Base-by-base conservation (phyloP, 2,329 filamentous ascomycete genomes). In the Claviceps sp. region DNA sequence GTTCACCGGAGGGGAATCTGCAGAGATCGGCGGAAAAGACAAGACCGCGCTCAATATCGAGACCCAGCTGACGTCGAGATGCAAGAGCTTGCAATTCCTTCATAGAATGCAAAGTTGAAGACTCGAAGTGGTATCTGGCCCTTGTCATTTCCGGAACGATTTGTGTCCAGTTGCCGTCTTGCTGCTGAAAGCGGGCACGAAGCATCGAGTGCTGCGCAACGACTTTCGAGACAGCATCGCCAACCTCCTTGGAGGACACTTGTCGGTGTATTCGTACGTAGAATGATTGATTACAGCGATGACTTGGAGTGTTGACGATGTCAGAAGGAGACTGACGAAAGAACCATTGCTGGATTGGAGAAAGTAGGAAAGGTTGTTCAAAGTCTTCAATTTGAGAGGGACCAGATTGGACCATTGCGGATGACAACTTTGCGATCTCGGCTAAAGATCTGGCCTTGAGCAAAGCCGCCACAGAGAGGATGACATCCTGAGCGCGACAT, bases 401-500 rank as follows among this genome's bases (percentile, higher is more conserved):
- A 7, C 16, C 36, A n/a, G 14, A 16, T 22, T 11, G 2, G 5
- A 18, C 14, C 24, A 8, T 30, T 11, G 16, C n/a, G 5, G 50
- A 47, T 14, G 44, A 43, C 22, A 47, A 24, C 8, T 24, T 42
- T 8, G 50, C 50, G 5, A 51, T 24, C 7, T 51, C 50, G 7
- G 50, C 44, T 40, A 51, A 36, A 3, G 50, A 47, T 14, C 30
- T 51, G 4, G 44, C 44, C 50, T 36, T 47, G 2, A 51, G 44
- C 20, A 51, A 41, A 11, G 37, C 47, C 11, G 50, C 44, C 34
- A 70, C 65, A 0, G 63, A 62, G 9, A 69, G 54, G 30, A 54
- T 49, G 1, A 70, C 53, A 1, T 60, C 60, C 2, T 61, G 59
- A 6, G 62, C 59, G 8, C 64, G 63, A 40, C 65, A 67, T 3